Percentiles rank a stretch among this genome's conserved stretches.
These are phyloP conservation scores for Cornus suecica DNA, from an alignment of 148 eudicot species.

Conservation along the genomic window DNA sequence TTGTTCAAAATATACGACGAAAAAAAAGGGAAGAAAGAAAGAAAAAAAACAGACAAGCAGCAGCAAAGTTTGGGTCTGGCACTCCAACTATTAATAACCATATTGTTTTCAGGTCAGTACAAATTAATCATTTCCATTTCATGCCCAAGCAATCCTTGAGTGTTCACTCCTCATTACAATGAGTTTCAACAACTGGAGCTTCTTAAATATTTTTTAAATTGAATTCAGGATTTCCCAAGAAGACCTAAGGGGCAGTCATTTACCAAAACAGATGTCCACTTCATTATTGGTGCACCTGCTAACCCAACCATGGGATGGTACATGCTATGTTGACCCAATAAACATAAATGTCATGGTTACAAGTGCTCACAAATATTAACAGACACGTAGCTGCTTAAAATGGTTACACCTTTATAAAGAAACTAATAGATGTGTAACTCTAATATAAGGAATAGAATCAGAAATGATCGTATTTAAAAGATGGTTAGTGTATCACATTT, in stretches of 20 bases:
- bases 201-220: neutral
- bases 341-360: neutral
- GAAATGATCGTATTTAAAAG: too few relatives aligned
- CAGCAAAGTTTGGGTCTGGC: neutral
- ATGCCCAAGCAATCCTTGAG: neutral
- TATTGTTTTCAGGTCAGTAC: too few relatives aligned
- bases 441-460: too few relatives aligned
- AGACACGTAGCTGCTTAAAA: neutral
- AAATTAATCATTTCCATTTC: neutral
- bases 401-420: neutral
- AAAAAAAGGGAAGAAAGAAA: neutral
- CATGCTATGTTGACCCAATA: neutral
- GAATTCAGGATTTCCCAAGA: too few relatives aligned
- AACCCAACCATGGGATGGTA: neutral
- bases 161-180: neutral
- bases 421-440: neutral
- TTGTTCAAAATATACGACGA: neutral
- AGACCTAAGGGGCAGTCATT: too few relatives aligned
- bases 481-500: too few relatives aligned
- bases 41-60: neutral
- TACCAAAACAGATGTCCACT: neutral
- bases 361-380: neutral
- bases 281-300: neutral
- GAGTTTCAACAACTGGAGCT: neutral
- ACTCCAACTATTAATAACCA: neutral